Evolutionary conservation across 768 basidiomycete species (phyloP), one percentile per base, ranked within the genome.

Genomic region (Lactifluus hygrophoroides): DNA sequence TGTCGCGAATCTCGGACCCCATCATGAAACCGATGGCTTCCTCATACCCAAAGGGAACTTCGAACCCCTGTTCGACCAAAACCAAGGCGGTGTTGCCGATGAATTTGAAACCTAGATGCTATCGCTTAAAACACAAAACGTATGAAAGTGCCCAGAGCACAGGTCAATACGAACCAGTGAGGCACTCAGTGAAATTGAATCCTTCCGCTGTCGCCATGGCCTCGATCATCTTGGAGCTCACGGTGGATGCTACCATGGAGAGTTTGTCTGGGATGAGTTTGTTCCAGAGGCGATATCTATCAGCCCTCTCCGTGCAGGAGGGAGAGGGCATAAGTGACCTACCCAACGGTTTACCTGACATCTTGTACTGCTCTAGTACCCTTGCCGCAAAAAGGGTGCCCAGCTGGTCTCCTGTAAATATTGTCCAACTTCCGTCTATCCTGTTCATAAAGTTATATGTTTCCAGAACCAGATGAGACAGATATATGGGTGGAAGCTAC

Each of bases 11-110:
- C 27, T 83, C 74, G 14, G 80, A 74, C 27, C 89, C 88, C 69
- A 91, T 84, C 90, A 93, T 93, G 67, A 81, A 94, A 3, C 92
- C 92, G 54, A 94, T 93, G 1, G 93, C 92, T 71, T 94, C 92
- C 67, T 94, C 92, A 66, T 94, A 94, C 10, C 85, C 90, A 66
- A 94, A 93, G 0, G 80, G 81, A 10, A 72, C 71, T 42, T 85
- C 79, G 65, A 80, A 89, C 2, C 90, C 91, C 38, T 82, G 71
- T 43, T 72, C 67, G 14, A 79, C 83, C 16, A 93, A 77, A 50
- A 76, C 72, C 35, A 90, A 71, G 3, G 86, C 88, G 9, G 83
- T 85, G 66, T 94, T 94, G 8, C 92, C 92, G 50, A 94, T 91
- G 67, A 81, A 92, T 71, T 94, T 94, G 72, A 94, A 94, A 2